Base-by-base conservation (phyloP, 106 monocot species). In the Dendrobium nobile region DNA sequence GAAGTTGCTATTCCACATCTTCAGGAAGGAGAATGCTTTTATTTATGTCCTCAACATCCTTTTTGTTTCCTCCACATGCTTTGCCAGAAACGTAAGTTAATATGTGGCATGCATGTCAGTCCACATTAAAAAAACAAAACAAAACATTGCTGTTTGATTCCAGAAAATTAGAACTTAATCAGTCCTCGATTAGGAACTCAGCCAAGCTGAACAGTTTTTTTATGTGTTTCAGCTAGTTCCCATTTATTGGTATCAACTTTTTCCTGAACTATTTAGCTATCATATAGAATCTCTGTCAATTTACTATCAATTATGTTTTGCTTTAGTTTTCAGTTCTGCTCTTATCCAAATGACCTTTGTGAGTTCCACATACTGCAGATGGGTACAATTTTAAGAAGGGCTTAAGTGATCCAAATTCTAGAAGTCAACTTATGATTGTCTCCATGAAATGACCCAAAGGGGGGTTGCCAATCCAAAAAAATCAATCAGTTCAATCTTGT, bases 51-150 rank as follows among this genome's bases (percentile, higher is more conserved):
- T 26, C 26, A 26, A 65, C 26, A 5, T 26, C 24, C 64, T 22
- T 65, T 65, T 65, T 65, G 64, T 26, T 24, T 65, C 64, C 22
- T 65, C 64, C 64, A 7, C 26, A 10, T 65, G 9, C 64, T 24
- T 65, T 65, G 64, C 24, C 64, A 65, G 64, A 65, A 24, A 65
- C 22, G 64, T 65, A 65, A 65, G 64, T 65, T 65, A 26, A 65
- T 26, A 24, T 24, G 17, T 58, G 1, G 7, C 24, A 65, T 65
- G 26, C 9, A 65, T 22, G 22, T 65, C 6, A 26, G 26, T 22
- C 22, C 26, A 4, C 64, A 27, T 65, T 13, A 47, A 9, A 11
- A 9, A 11, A 15, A 13, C 16, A 51, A 51, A 15, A 15, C 16
- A 51, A 10, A n/a, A 1, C 64, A 22, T 65, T 65, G 64, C 64